Percentiles rank a stretch among this genome's conserved stretches.
These are phyloP conservation scores for Herpetomonas muscarum DNA, from an alignment of 208 protist species.

Conservation along the genomic window DNA sequence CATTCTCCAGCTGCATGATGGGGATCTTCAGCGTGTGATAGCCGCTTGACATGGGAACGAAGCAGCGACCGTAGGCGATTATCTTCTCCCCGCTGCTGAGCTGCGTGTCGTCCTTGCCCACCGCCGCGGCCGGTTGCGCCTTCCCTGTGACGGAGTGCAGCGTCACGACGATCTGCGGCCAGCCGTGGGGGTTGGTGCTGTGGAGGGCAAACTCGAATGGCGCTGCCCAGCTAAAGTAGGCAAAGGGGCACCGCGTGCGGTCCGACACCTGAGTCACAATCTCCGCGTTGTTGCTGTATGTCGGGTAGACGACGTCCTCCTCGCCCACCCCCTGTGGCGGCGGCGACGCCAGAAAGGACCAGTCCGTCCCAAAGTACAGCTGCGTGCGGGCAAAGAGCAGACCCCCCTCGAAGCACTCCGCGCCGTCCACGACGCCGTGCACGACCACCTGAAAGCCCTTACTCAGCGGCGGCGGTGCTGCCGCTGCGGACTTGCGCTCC, in stretches of 20 bases:
- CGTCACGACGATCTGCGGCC: slow-evolving; percentile 81
- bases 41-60: slow-evolving; percentile 68
- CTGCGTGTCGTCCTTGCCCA: slow-evolving; percentile 29
- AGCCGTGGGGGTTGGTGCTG: slow-evolving; percentile 78
- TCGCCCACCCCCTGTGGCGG: slow-evolving; percentile 7
- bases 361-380: slow-evolving; percentile 77
- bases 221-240: slow-evolving; percentile 64
- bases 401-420: slow-evolving; percentile 63
- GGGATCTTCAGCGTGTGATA: slow-evolving; percentile 45
- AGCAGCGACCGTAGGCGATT: slow-evolving; percentile 78
- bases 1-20: slow-evolving; percentile 72
- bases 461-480: slow-evolving; percentile 6
- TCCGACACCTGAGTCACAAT: slow-evolving; percentile 80
- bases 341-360: slow-evolving; percentile 39
- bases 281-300: slow-evolving; percentile 67
- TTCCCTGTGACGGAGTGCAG: slow-evolving; percentile 57
- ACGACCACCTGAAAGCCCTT: slow-evolving; percentile 76
- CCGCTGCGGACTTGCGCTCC: not conserved
- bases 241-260: slow-evolving; percentile 41
- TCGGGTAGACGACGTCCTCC: slow-evolving; percentile 37
- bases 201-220: slow-evolving; percentile 82
- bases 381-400: slow-evolving; percentile 78
- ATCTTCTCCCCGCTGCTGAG: slow-evolving; percentile 48
- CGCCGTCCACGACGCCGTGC: slow-evolving; percentile 71
- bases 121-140: slow-evolving; percentile 19